These are phyloP conservation scores for Calonectria pseudoreteaudii DNA, from an alignment of 2,329 filamentous ascomycete genomes.

Conservation along the genomic window DNA sequence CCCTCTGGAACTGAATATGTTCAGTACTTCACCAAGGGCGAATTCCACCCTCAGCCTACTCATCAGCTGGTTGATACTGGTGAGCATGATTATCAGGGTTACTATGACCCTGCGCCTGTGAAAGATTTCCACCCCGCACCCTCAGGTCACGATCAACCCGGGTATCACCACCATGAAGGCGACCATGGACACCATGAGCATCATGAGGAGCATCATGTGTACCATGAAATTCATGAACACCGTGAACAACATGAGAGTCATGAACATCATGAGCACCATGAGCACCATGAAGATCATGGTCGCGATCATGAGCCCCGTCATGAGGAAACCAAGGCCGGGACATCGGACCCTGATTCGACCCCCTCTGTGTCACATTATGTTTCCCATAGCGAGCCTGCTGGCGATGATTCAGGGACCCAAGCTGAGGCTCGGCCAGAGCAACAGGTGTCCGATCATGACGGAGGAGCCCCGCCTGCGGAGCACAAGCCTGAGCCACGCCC, in stretches of 20 bases:
- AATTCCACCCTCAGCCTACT: conserved; percentile 52
- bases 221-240: conserved; percentile 2
- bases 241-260: conserved; percentile 31
- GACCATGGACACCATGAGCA: conserved; percentile 11
- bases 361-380: conserved; percentile 35
- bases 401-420: conserved; percentile 57
- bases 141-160: conserved; percentile 25
- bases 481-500: conserved; percentile 38
- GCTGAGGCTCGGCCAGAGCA: conserved; percentile 61
- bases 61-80: conserved; percentile 33
- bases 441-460: conserved; percentile 31
- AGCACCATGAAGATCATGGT: conserved; percentile 33
- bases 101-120: conserved; percentile 35
- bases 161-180: conserved; percentile 18
- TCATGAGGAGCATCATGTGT: not conserved
- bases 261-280: conserved; percentile 30
- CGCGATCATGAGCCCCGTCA: conserved; percentile 30
- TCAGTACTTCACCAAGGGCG: conserved; percentile 67
- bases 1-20: conserved; percentile 52
- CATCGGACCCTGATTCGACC: conserved; percentile 31
- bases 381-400: conserved; percentile 48
- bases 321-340: conserved; percentile 28
- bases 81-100: conserved; percentile 41
- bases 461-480: conserved; percentile 31
- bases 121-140: conserved; percentile 34